Conservation (phyloP, 805 yeast species). For the Wickerhamiella vanderwaltii region DNA sequence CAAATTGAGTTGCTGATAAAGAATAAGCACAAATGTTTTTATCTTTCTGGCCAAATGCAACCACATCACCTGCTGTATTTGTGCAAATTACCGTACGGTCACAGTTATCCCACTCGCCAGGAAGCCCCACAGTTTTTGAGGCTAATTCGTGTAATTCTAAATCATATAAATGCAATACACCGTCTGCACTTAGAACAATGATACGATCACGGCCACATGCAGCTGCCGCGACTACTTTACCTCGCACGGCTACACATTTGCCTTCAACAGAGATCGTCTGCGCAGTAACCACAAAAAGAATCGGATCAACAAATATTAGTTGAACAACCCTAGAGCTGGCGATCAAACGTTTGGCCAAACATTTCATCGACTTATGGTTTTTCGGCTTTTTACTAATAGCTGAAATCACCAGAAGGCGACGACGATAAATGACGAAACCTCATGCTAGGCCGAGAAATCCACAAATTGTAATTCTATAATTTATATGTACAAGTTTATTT, state of each 20-base stretch:
- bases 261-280: slow-evolving; percentile 1
- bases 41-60: neutral
- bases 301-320: slow-evolving; percentile 7
- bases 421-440: too few species aligned
- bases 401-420: neutral
- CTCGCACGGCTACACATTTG: neutral
- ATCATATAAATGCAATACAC: neutral
- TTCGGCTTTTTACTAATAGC: neutral
- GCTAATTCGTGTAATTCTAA: neutral
- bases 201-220: slow-evolving; percentile 3
- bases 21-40: neutral
- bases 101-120: slow-evolving; percentile 1
- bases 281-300: slow-evolving; percentile 3
- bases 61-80: neutral
- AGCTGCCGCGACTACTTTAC: slow-evolving; percentile 3
- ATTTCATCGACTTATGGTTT: neutral
- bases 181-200: slow-evolving; percentile 3
- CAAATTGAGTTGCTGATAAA: neutral
- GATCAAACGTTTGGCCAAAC: slow-evolving; percentile 3
- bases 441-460: too few species aligned
- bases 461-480: neutral
- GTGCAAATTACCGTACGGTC: neutral
- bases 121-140: neutral
- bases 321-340: slow-evolving; percentile 6
- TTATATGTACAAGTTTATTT: slow-evolving; percentile 25